Base-by-base conservation (phyloP, 345 rosid genomes). In the Linum usitatissimum region DNA sequence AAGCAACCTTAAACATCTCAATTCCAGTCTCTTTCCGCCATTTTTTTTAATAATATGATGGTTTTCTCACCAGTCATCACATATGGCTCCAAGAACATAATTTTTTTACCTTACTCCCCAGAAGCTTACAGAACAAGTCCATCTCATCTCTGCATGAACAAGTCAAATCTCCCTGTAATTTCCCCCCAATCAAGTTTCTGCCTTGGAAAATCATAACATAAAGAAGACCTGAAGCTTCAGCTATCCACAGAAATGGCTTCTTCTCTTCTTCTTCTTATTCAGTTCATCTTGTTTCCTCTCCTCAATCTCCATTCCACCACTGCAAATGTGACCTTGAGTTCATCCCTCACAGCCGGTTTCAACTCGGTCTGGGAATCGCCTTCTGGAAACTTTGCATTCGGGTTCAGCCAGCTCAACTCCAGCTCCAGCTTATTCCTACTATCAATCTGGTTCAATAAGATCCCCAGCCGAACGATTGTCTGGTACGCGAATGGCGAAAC, bases 371-470 rank as follows among this genome's bases (percentile, higher is more conserved):
- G 62, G 62, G 3, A 60, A 42, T 68, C 73, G 8, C 72, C 72
- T 42, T 68, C 66, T 0, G 70, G 64, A 14, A 66, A 75, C 17
- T 75, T 75, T 19, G 75, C 72, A 53, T 71, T 71, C 38, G 73
- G 75, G 3, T 68, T 75, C 59, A 65, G 18, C 45, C 45, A 68
- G 28, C 68, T 63, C 54, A 18, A 21, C 15, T 5, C 38, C 10
- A 17, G 18, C 18, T 3, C 9, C 3, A 4, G 62, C 55, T 66
- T 57, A 1, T 73, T 67, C 73, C 63, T 77, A 45, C 66, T 77
- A 13, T 65, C 77, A 45, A 62, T 77, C 30, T 68, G 77, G 80
- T 77, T 73, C 67, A 21, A 67, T 53, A 61, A 67, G 7, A 77
- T 70, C 61, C 75, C 75, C 57, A 60, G 60, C 0, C 67, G 55